Base-by-base conservation (phyloP, 2,329 filamentous ascomycete genomes). In the Sporothrix protearum region DNA sequence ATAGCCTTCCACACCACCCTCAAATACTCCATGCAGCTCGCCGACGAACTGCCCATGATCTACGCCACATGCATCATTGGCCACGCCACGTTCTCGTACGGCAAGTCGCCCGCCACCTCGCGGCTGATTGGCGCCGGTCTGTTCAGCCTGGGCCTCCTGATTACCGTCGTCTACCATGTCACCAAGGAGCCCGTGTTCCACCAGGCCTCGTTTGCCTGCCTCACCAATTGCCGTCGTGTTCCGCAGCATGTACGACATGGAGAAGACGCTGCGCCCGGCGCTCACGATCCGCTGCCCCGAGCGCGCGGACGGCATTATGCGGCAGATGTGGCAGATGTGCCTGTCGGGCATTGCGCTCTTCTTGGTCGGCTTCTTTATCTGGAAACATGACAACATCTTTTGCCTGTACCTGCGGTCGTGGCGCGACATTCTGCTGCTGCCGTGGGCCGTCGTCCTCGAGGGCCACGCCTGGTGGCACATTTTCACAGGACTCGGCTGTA, bases 121-220 rank as follows among this genome's bases (percentile, higher is more conserved):
- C 76, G 84, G 0, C 72, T 85, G 14, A 82, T 94, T 9, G 92
- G 84, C 8, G 53, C 89, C 4, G 83, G 83, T 16, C 83, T 92
- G 10, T 77, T 88, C 6, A 80, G 80, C 10, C 79, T 90, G 39
- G 84, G 87, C n/a, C 80, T 85, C 36, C 91, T 89, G 76, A 94
- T 96, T 79, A 96, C 93, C 16, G 84, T 73, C 14, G 72, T 71
- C 80, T 97, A 97, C 80, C 91, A 94, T 78, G 88, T 92, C 74
- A 88, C 94, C 19, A 92, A 94, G 78, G 90, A 96, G 75, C 92
- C 93, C 0, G 83, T 88, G 1, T 96, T 96, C 79, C 93, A 96
- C 80, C 92, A 96, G 78, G 89, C 88, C 73, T 91, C 90, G 4
- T 96, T 94, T 76, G 92, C 89, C 1, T 78, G 91, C 3, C 82